phyloP scores from a whole-genome alignment of 2,329 filamentous ascomycete genomes.

The Ophiostoma sp. region DNA sequence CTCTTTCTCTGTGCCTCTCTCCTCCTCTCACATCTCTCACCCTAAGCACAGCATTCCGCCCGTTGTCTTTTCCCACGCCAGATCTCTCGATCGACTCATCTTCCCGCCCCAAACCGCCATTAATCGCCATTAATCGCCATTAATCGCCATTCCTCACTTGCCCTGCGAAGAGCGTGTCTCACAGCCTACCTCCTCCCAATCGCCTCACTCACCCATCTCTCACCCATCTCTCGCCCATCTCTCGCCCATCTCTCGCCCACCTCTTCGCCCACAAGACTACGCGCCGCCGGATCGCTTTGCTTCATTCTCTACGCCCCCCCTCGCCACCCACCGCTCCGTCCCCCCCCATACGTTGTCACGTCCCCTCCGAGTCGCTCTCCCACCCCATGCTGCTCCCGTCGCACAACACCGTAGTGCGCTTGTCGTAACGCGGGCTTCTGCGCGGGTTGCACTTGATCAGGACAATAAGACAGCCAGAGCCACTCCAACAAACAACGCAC shows the following conservation, averaged over 20 bases:
- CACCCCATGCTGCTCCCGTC: conserved; percentile 26
- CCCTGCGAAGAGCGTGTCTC: conserved; percentile 5
- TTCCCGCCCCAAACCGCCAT: conserved; percentile 1
- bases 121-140: conserved; percentile 5
- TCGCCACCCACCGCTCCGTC: conserved; percentile 9
- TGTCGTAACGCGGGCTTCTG: conserved; percentile 26
- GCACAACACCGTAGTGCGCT: conserved; percentile 23
- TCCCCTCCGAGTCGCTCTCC: neutral
- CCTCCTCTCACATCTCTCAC: neutral
- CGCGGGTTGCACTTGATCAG: conserved; percentile 18
- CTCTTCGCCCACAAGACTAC: neutral
- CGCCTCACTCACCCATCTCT: neutral
- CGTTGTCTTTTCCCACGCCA: conserved; percentile 13
- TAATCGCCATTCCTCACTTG: neutral
- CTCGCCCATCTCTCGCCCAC: neutral
- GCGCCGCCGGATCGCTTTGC: neutral
- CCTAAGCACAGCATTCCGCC: neutral
- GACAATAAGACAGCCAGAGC: neutral
- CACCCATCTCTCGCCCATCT: too few relatives aligned
- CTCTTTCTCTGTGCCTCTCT: neutral
- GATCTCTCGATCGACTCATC: conserved; percentile 10
- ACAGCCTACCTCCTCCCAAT: conserved; percentile 6
- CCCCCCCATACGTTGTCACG: neutral
- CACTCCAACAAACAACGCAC: conserved; percentile 1
- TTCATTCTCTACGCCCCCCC: neutral